phyloP scores from a whole-genome alignment of 805 yeast genomes.

The Metschnikowia aberdeeniae region DNA sequence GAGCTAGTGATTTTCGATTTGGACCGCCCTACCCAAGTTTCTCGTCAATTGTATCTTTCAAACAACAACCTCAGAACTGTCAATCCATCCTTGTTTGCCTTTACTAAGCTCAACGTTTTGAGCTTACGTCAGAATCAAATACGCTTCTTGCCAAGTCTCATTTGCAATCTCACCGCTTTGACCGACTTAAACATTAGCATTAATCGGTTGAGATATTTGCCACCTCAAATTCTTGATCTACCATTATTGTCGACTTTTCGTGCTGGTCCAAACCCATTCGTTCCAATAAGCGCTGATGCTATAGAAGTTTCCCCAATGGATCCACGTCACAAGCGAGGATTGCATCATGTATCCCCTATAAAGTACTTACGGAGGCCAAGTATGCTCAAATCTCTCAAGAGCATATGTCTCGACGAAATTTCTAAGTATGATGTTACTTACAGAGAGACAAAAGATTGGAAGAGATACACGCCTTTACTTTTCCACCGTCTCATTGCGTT shows the following conservation, averaged over 20 bases:
- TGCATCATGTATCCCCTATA: constrained; percentile 22
- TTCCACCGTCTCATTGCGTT: constrained; percentile 45
- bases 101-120: constrained; percentile 47
- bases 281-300: constrained; percentile 26
- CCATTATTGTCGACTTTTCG: constrained; percentile 41
- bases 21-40: constrained; percentile 19
- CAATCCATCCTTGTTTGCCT: constrained; percentile 49
- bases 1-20: constrained; percentile 43
- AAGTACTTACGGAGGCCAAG: constrained; percentile 17
- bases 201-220: constrained; percentile 49
- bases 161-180: constrained; percentile 27
- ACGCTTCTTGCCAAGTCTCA: constrained; percentile 18
- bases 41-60: constrained; percentile 48
- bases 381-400: constrained; percentile 44
- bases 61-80: constrained; percentile 46
- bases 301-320: constrained; percentile 6
- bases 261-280: constrained; percentile 53
- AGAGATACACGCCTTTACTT: constrained; percentile 40
- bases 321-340: constrained; percentile 3
- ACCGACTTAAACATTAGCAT: constrained; percentile 50
- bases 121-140: constrained; percentile 46
- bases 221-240: constrained; percentile 49
- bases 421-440: constrained; percentile 51
- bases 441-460: constrained; percentile 55
- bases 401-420: constrained; percentile 45